phyloP scores from a whole-genome alignment of 2,329 filamentous ascomycete species.

The Neophaeococcomyces mojaviensis region DNA sequence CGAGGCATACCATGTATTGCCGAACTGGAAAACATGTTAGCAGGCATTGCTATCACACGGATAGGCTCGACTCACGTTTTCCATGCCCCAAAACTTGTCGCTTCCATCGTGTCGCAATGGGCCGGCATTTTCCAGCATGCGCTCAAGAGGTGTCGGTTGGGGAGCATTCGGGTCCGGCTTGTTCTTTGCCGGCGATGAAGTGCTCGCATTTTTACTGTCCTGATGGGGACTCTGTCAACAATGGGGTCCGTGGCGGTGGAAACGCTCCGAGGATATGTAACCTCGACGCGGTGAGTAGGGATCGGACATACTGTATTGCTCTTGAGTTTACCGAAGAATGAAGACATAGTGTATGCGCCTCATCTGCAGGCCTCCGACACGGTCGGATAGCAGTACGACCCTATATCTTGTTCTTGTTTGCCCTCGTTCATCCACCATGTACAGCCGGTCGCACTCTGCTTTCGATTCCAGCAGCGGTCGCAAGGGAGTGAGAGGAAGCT shows the following conservation, averaged over 20 bases:
- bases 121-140: slow-evolving; percentile 75
- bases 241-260: not conserved
- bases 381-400: slow-evolving; percentile 1
- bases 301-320: slow-evolving; percentile 24
- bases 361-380: slow-evolving; percentile 21
- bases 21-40: slow-evolving; percentile 57
- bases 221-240: not conserved
- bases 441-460: too few species aligned
- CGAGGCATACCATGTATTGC: slow-evolving; percentile 78
- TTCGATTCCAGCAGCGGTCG: too few species aligned
- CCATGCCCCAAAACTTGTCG: slow-evolving; percentile 96
- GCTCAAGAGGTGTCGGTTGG: slow-evolving; percentile 54
- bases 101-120: slow-evolving; percentile 78
- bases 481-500: too few species aligned
- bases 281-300: not conserved
- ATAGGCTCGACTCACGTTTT: slow-evolving; percentile 65
- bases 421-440: too few species aligned
- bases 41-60: slow-evolving; percentile 15
- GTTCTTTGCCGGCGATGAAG: slow-evolving; percentile 44
- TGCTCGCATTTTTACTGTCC: slow-evolving; percentile 32
- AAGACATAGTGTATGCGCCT: slow-evolving; percentile 36
- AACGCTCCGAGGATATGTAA: not conserved
- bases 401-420: not conserved
- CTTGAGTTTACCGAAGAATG: slow-evolving; percentile 49
- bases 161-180: slow-evolving; percentile 46